These are phyloP conservation scores for Gremmenia infestans DNA, from an alignment of 2,329 filamentous ascomycete species.

Conservation along the genomic window DNA sequence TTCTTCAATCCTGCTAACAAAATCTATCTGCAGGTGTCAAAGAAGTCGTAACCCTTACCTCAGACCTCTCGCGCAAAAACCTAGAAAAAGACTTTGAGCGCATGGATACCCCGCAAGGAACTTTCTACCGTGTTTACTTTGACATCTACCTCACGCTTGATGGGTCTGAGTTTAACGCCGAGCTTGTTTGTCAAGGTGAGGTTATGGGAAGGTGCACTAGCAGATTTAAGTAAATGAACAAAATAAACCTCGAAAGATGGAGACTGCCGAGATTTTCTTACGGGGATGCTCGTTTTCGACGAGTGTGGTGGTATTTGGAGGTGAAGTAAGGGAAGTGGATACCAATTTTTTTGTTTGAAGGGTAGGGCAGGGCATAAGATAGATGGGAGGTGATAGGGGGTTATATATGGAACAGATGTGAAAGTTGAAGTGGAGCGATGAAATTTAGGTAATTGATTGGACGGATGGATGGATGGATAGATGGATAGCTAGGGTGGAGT, in stretches of 20 bases:
- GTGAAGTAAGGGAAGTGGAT: no score
- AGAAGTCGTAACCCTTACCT: constrained; percentile 96
- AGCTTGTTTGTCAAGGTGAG: constrained; percentile 97
- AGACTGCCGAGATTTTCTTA: background rate
- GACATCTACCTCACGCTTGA: constrained; percentile 89
- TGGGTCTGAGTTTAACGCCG: constrained; percentile 95
- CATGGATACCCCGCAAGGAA: constrained; percentile 97
- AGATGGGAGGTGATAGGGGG: background rate
- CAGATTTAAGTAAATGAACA: constrained; percentile 59
- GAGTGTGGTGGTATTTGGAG: background rate
- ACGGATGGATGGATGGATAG: background rate
- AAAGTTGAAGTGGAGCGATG: background rate
- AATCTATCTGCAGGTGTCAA: constrained; percentile 70
- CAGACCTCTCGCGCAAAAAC: constrained; percentile 94
- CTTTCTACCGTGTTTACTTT: constrained; percentile 81
- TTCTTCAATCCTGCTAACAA: constrained; percentile 25
- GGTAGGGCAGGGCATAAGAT: background rate
- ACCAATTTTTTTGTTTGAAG: no score
- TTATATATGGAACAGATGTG: background rate
- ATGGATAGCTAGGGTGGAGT: background rate
- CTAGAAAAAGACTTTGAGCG: constrained; percentile 98
- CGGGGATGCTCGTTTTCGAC: background rate
- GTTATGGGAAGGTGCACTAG: constrained; percentile 97
- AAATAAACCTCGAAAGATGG: no score
- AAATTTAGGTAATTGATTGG: background rate